Base-by-base conservation (phyloP, 1,284 basidiomycete genomes). In the Leccinum griseonigrum region DNA sequence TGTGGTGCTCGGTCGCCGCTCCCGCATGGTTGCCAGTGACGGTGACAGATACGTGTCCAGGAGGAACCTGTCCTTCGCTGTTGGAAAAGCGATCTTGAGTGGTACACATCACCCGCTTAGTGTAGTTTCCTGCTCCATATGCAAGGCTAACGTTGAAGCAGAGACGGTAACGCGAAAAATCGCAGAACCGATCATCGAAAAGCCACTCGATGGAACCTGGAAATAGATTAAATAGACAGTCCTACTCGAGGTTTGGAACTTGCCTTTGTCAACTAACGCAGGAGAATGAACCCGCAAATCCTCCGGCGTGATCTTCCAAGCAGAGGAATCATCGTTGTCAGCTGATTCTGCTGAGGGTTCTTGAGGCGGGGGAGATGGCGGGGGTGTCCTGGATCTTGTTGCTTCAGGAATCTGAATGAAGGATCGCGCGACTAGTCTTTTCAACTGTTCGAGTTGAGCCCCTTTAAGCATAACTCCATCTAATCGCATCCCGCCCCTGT, bases 81-180 rank as follows among this genome's bases (percentile, higher is more conserved):
- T 18, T 48, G 22, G 31, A 51, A 50, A 62, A 64, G 9, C 13
- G 36, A 48, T 60, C 50, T 2, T 43, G 58, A 29, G 54, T 58
- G 3, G 51, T 64, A 6, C 43, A 16, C 29, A 64, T 43, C 1
- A 64, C 36, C 18, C 34, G 7, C 16, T 58, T 64, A 5, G 36
- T 8, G 6, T 59, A 54, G n/a, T 50, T 62, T 1, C 57, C 57
- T 8, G 36, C 36, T 6, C 9, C 13, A 14, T 56, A 64, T 2
- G 31, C 31, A 18, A 31, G 11, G 8, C 50, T 34, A 3, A 62
- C 13, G 11, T 59, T 62, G 16, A 64, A 57, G 28, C 46, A 56
- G 6, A 60, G 16, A 4, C 32, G 18, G 18, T 56, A 26, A 6
- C 3, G 1, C n/a, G 2, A 5, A n/a, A 56, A 56, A 29, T 56